These are phyloP conservation scores for Yamadazyma sp. DNA, from an alignment of 805 yeast species.

Conservation along the genomic window DNA sequence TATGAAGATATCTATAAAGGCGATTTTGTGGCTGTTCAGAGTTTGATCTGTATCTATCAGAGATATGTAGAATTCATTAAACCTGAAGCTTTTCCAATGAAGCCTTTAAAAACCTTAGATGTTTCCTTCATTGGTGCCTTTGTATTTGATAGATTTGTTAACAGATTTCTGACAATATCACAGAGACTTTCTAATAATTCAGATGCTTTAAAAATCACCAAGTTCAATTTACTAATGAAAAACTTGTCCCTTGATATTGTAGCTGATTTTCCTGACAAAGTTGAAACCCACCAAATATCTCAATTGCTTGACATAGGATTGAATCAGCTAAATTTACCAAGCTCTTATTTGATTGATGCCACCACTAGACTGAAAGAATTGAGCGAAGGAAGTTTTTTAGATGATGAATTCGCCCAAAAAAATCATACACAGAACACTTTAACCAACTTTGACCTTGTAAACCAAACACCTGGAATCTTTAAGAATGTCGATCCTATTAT, in stretches of 20 bases:
- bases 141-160: slow-evolving; percentile 2
- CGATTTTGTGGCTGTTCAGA: too few species aligned
- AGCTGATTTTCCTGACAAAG: neutral
- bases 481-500: too few species aligned
- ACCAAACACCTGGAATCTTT: neutral
- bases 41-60: too few species aligned
- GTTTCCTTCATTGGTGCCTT: neutral
- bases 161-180: neutral
- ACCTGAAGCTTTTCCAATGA: too few species aligned
- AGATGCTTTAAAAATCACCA: neutral
- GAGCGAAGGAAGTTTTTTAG: slow-evolving; percentile 2
- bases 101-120: too few species aligned
- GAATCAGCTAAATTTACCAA: too few species aligned
- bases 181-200: neutral
- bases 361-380: too few species aligned
- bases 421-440: neutral
- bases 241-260: neutral
- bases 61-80: too few species aligned
- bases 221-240: slow-evolving; percentile 2
- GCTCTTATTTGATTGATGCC: too few species aligned
- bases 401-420: slow-evolving; percentile 1
- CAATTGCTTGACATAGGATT: too few species aligned
- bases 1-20: neutral
- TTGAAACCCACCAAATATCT: too few species aligned
- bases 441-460: neutral